Percentiles rank a stretch among this genome's conserved stretches.
Evolutionary conservation across 257 asterid genomes (phyloP).

Genomic region (Verbena officinalis): DNA sequence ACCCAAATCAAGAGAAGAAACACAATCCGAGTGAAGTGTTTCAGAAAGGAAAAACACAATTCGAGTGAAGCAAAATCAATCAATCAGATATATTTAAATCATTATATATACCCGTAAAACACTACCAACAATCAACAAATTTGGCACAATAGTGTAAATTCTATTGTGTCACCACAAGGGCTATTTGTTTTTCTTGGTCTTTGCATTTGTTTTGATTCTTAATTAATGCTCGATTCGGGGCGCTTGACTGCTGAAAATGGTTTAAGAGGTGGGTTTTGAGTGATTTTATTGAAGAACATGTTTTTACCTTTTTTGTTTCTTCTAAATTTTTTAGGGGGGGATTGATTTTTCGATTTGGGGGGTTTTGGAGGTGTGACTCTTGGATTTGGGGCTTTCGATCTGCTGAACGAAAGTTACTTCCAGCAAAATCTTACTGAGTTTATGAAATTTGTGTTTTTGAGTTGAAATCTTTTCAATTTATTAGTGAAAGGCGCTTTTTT

Average conservation of each 20-base stretch:
- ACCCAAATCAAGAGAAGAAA: too few relatives aligned
- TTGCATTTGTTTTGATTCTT: slow-evolving; percentile 26
- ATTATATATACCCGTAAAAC: too few relatives aligned
- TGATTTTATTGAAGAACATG: slow-evolving; percentile 3
- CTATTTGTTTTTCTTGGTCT: too few relatives aligned
- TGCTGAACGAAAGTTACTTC: slow-evolving; percentile 18
- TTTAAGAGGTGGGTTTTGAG: slow-evolving; percentile 36
- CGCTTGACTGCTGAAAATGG: slow-evolving; percentile 19
- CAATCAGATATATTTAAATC: too few relatives aligned
- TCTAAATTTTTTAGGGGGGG: background rate
- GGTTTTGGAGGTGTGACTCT: slow-evolving; percentile 20
- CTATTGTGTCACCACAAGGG: too few relatives aligned
- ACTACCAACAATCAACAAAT: too few relatives aligned
- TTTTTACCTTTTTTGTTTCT: slow-evolving; percentile 5
- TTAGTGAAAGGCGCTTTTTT: background rate
- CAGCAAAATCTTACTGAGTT: slow-evolving; percentile 12
- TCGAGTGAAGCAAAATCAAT: too few relatives aligned
- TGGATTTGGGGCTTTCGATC: slow-evolving; percentile 25
- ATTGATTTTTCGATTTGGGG: slow-evolving; percentile 12
- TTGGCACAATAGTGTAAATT: too few relatives aligned
- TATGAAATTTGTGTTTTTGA: slow-evolving; percentile 16
- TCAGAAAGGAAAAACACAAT: too few relatives aligned
- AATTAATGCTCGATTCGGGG: slow-evolving; percentile 28
- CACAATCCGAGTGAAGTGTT: too few relatives aligned
- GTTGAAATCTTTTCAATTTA: slow-evolving; percentile 4